A percentile compares a stretch with the other conserved stretches of the same genome.
Conservation (phyloP, 257 asterid genomes). For the Eucommia ulmoides region DNA sequence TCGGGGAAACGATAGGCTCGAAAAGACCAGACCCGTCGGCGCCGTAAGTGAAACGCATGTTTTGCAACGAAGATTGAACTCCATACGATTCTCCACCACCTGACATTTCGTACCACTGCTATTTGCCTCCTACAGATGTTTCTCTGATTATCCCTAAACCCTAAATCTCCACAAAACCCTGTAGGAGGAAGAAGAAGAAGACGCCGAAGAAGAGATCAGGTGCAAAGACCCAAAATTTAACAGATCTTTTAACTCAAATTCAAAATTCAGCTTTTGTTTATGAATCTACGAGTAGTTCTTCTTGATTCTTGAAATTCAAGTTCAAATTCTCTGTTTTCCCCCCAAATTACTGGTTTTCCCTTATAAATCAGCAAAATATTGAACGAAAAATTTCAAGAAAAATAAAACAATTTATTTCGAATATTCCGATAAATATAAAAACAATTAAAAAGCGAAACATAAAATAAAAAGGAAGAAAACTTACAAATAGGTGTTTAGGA, state of each 20-base stretch:
- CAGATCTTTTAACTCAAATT: background rate
- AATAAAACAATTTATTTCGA: no score
- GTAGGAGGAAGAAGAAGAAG: background rate
- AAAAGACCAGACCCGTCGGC: background rate
- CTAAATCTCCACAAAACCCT: background rate
- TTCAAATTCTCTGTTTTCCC: background rate
- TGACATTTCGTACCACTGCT: slow-evolving; percentile 1
- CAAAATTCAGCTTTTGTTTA: background rate
- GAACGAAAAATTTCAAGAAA: no score
- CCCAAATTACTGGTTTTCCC: background rate
- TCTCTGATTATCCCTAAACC: background rate
- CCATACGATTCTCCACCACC: slow-evolving; percentile 11
- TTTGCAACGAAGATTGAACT: slow-evolving; percentile 5
- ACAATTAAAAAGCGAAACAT: no score
- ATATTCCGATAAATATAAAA: no score
- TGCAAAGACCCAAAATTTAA: background rate
- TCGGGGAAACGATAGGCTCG: slow-evolving; percentile 9
- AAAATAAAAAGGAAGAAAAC: no score
- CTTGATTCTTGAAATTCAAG: background rate
- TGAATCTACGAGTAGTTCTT: background rate
- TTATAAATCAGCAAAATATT: background rate
- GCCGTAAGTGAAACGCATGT: slow-evolving; percentile 6
- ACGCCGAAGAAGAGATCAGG: background rate
- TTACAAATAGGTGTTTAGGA: no score
- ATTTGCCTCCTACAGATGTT: slow-evolving; percentile 7